Evolutionary conservation across 2,329 filamentous ascomycete genomes (phyloP).

Genomic region (Raffaelea deltoideospora): DNA sequence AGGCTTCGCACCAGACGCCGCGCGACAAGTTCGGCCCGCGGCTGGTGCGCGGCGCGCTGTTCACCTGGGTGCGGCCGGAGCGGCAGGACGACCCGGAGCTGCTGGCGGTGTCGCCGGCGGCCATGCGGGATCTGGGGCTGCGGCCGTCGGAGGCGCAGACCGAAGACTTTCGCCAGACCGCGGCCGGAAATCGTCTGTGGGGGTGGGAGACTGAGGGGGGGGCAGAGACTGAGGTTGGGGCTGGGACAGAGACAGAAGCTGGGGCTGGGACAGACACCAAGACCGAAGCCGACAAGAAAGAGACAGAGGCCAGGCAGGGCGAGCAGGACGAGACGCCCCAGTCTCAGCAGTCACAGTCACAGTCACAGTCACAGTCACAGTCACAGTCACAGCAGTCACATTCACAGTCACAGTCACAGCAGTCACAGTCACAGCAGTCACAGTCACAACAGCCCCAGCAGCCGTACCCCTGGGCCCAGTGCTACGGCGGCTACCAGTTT

Average conservation of each 20-base stretch:
- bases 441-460: slow-evolving; percentile 31
- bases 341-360: background rate
- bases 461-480: slow-evolving; percentile 95
- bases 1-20: slow-evolving; percentile 65
- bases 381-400: too few relatives aligned
- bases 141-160: slow-evolving; percentile 50
- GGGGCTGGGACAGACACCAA: background rate
- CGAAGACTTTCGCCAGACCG: slow-evolving; percentile 60
- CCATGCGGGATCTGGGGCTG: slow-evolving; percentile 70
- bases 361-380: slow-evolving; percentile 23
- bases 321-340: background rate
- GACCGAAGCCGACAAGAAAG: background rate
- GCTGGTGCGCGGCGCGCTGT: slow-evolving; percentile 70
- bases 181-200: slow-evolving; percentile 69
- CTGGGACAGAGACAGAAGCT: background rate
- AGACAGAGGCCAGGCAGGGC: background rate
- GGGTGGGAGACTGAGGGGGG: slow-evolving; percentile 43
- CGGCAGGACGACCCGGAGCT: slow-evolving; percentile 58
- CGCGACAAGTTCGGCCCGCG: slow-evolving; percentile 65
- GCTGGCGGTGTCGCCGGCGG: slow-evolving; percentile 63
- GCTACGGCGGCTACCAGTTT: slow-evolving; percentile 73
- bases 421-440: too few relatives aligned
- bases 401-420: too few relatives aligned
- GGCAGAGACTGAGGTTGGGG: background rate
- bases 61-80: slow-evolving; percentile 81